phyloP scores from a whole-genome alignment of 2,329 filamentous ascomycete species.

The Coccinonectria pachysandricola region DNA sequence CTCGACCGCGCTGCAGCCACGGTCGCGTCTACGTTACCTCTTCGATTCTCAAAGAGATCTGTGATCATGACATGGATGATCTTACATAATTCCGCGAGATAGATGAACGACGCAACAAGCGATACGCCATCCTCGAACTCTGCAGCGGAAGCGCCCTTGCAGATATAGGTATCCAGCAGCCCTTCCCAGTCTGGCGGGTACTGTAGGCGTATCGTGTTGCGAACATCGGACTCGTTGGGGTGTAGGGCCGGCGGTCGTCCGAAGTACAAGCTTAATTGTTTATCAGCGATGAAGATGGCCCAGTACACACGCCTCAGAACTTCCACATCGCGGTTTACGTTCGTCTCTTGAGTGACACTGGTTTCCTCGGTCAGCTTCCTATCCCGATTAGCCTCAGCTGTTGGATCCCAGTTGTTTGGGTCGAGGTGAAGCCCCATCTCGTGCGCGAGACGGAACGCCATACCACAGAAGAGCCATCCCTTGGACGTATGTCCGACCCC shows the following conservation, averaged over 20 bases:
- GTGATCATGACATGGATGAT: constrained; percentile 40
- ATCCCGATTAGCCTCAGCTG: constrained; percentile 24
- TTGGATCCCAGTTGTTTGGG: constrained; percentile 37
- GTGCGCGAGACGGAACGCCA: constrained; percentile 40
- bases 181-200: constrained; percentile 39
- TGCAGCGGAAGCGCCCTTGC: constrained; percentile 31
- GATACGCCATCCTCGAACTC: constrained; percentile 36
- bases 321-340: constrained; percentile 29
- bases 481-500: constrained; percentile 37
- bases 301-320: constrained; percentile 39
- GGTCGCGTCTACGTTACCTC: constrained; percentile 28
- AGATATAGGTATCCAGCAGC: constrained; percentile 37
- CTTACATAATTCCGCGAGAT: constrained; percentile 37
- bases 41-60: constrained; percentile 39
- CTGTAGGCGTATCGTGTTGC: constrained; percentile 36
- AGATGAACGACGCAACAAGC: constrained; percentile 34
- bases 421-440: constrained; percentile 44
- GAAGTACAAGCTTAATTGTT: constrained; percentile 41
- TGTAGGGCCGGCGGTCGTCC: constrained; percentile 39
- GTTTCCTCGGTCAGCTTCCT: too few species aligned
- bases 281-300: constrained; percentile 39
- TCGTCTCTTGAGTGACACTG: too few species aligned
- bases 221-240: constrained; percentile 38
- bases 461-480: constrained; percentile 41
- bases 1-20: constrained; percentile 32